Conservation (phyloP, 2,329 filamentous ascomycete species). For the Colletotrichum higginsianum region DNA sequence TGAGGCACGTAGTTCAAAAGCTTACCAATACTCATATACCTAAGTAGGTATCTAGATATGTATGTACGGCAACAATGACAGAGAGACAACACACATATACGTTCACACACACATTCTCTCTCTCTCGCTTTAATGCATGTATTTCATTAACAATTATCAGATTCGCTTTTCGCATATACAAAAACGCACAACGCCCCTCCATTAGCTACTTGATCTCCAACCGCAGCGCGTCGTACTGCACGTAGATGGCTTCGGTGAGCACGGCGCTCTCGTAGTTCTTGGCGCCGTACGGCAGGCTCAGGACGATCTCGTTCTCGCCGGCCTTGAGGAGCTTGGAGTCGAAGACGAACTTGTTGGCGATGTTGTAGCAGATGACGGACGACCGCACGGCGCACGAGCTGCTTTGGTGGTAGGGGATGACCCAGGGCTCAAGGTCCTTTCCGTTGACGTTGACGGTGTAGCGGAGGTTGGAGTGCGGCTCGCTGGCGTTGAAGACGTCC, state of each 20-base stretch:
- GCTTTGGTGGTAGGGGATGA: slow-evolving; percentile 70
- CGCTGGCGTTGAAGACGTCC: slow-evolving; percentile 66
- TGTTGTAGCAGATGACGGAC: slow-evolving; percentile 71
- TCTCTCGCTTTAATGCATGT: background rate
- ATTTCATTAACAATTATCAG: slow-evolving; percentile 9
- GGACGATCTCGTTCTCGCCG: slow-evolving; percentile 66
- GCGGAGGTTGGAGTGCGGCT: slow-evolving; percentile 66
- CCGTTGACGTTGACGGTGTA: slow-evolving; percentile 57
- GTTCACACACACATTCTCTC: background rate
- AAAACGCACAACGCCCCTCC: background rate
- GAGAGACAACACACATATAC: background rate
- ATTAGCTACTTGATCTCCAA: slow-evolving; percentile 62
- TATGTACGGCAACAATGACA: too few species aligned
- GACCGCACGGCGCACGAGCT: slow-evolving; percentile 72
- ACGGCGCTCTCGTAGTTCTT: slow-evolving; percentile 70
- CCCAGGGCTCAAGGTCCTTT: slow-evolving; percentile 61
- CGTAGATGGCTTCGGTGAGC: slow-evolving; percentile 66
- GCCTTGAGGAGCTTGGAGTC: slow-evolving; percentile 59
- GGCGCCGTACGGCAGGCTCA: slow-evolving; percentile 70
- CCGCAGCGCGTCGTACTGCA: slow-evolving; percentile 74
- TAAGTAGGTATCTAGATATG: too few species aligned
- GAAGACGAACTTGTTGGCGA: slow-evolving; percentile 71
- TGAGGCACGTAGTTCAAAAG: slow-evolving; percentile 17
- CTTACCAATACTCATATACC: background rate
- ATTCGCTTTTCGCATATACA: background rate